Base-by-base conservation (phyloP, 1,139 yeast genomes). In the Pichia inconspicua region DNA sequence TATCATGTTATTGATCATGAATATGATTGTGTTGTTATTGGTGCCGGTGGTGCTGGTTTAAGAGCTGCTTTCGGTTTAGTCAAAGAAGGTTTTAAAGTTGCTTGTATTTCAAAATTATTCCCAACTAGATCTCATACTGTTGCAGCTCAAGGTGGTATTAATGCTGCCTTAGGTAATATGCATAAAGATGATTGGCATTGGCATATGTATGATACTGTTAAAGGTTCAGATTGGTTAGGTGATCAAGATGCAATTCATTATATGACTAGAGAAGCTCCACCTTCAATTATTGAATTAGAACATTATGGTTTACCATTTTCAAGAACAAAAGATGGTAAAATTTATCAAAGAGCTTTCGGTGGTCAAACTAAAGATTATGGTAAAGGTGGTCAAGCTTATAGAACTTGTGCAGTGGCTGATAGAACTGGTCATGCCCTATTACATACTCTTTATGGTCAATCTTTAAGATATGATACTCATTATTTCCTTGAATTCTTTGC, bases 151-250 rank as follows among this genome's bases (percentile, higher is more conserved):
- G 98, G 98, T 71, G 98, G 98, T 73, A 92, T 92, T 71, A 92
- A 92, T 65, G 98, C 98, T 60, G 98, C 98, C 41, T 77, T 92
- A 56, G 92, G 95, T 58, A 92, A 92, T 76, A 90, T 92, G 96
- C 97, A 94, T 74, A 76, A 79, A 59, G 98, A 92, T 70, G 92
- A 90, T 74, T 92, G 98, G 98, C 94, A 87, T 69, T 92, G 98
- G 97, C 98, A 92, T 72, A 90, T 92, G 96, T 90, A 90, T 72
- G 98, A 92, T 66, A 92, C 98, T 64, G 98, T 92, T 63, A 92
- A 92, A 74, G 98, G 98, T 56, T 89, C 97, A n/a, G 98, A 92
- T 73, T 92, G 98, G 98, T 80, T 92, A 56, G 98, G 98, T 63
- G 98, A 92, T 72, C 98, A 92, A 73, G 98, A 92, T 66, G 96